Percentiles rank a stretch among this genome's conserved stretches.
These are phyloP conservation scores for Termitomyces sp. DNA, from an alignment of 768 basidiomycete species.

Conservation along the genomic window DNA sequence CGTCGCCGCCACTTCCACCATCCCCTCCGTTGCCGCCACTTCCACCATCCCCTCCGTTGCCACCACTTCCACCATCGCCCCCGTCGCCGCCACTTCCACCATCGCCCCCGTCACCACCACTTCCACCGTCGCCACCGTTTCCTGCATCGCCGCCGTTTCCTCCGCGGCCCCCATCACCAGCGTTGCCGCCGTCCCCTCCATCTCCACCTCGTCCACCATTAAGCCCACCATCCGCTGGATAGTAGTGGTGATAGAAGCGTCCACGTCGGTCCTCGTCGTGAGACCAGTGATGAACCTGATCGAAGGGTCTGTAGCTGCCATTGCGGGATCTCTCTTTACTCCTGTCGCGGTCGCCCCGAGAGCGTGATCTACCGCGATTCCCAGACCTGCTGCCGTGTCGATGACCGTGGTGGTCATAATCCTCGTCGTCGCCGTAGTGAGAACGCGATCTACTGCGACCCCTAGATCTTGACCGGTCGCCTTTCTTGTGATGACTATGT, in stretches of 20 bases:
- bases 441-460: not conserved
- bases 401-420: not conserved
- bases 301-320: not conserved
- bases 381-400: not conserved
- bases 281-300: not conserved
- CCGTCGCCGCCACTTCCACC: not conserved
- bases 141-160: not conserved
- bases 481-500: not conserved
- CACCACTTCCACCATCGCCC: not conserved
- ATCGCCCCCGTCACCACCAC: not conserved
- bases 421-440: not conserved
- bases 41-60: not conserved
- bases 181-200: not conserved
- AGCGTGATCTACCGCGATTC: constrained; percentile 4
- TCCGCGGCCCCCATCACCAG: not conserved
- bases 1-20: not conserved
- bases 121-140: not conserved
- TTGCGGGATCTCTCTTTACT: not conserved
- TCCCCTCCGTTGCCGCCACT: no score
- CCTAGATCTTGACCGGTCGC: constrained; percentile 2
- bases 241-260: not conserved
- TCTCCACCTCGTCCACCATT: not conserved
- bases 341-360: not conserved
- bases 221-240: not conserved
- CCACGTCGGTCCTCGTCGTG: not conserved